Evolutionary conservation across 78 protist species (phyloP).

Genomic region (Dictyostelium citrinum): DNA sequence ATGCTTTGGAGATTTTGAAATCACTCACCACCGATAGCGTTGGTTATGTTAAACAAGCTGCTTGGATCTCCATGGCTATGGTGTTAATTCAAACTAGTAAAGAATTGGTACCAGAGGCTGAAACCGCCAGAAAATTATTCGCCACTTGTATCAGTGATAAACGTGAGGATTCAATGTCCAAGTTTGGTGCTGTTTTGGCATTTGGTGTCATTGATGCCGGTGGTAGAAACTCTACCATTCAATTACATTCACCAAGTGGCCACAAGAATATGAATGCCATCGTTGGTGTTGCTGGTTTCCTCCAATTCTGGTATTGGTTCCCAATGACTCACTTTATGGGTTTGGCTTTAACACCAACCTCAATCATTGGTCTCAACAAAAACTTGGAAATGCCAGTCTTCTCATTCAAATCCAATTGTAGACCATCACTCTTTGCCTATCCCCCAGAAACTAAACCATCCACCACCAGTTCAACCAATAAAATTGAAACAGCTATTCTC

Average conservation of each 20-base stretch:
- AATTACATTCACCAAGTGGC: slow-evolving; percentile 82
- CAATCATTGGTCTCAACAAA: slow-evolving; percentile 93
- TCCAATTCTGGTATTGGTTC: slow-evolving; percentile 99
- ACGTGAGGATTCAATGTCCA: slow-evolving; percentile 93
- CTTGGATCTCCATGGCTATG: slow-evolving; percentile 95
- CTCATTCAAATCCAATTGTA: slow-evolving; percentile 61
- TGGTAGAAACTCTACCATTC: slow-evolving; percentile 96
- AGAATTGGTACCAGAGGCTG: slow-evolving; percentile 48
- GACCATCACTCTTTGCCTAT: slow-evolving; percentile 92
- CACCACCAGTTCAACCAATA: slow-evolving; percentile 19
- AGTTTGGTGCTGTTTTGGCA: slow-evolving; percentile 98
- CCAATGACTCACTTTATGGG: slow-evolving; percentile 94
- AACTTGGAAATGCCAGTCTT: slow-evolving; percentile 86
- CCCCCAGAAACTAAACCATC: slow-evolving; percentile 84
- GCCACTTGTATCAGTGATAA: slow-evolving; percentile 81
- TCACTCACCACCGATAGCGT: slow-evolving; percentile 89
- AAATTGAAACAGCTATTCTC: slow-evolving; percentile 83
- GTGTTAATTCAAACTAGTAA: slow-evolving; percentile 93
- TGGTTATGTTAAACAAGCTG: slow-evolving; percentile 98
- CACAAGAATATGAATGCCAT: slow-evolving; percentile 78
- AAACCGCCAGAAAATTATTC: slow-evolving; percentile 55
- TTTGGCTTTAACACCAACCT: slow-evolving; percentile 97
- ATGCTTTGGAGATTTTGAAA: slow-evolving; percentile 89
- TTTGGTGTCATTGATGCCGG: slow-evolving; percentile 98
- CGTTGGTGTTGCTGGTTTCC: slow-evolving; percentile 93